These are phyloP conservation scores for Yamadazyma blattariae DNA, from an alignment of 1,139 yeast species.

Conservation along the genomic window DNA sequence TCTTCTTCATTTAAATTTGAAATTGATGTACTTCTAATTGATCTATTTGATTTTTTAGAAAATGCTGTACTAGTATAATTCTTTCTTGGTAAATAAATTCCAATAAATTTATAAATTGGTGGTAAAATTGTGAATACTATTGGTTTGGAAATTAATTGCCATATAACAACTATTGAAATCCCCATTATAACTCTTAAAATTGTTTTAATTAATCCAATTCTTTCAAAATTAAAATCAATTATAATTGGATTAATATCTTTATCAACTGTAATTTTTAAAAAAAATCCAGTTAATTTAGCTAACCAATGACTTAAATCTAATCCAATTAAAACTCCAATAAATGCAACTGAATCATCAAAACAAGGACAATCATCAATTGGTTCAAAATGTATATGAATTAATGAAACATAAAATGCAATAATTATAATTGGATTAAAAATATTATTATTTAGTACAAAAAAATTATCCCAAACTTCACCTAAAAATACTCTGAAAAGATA, in stretches of 20 bases:
- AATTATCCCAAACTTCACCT: slow-evolving; percentile 41
- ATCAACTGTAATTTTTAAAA: slow-evolving; percentile 16
- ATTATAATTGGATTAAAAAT: slow-evolving; percentile 35
- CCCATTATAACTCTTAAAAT: slow-evolving; percentile 55
- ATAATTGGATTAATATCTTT: slow-evolving; percentile 26
- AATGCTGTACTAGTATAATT: slow-evolving; percentile 41
- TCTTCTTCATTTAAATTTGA: slow-evolving; percentile 41
- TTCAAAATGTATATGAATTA: slow-evolving; percentile 70
- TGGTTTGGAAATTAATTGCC: slow-evolving; percentile 72
- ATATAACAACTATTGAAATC: slow-evolving; percentile 53
- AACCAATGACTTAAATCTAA: slow-evolving; percentile 57
- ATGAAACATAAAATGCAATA: slow-evolving; percentile 39
- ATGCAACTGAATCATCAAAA: slow-evolving; percentile 92
- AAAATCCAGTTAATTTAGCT: slow-evolving; percentile 25
- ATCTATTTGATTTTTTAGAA: slow-evolving; percentile 30
- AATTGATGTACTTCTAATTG: slow-evolving; percentile 39
- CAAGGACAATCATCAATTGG: slow-evolving; percentile 97
- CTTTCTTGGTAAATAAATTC: slow-evolving; percentile 41
- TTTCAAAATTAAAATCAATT: slow-evolving; percentile 36
- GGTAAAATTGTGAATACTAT: slow-evolving; percentile 49
- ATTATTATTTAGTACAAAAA: slow-evolving; percentile 26
- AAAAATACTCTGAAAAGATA: slow-evolving; percentile 37
- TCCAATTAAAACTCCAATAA: slow-evolving; percentile 85
- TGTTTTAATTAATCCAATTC: slow-evolving; percentile 41
- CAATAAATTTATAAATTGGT: slow-evolving; percentile 44